A percentile compares a stretch with the other conserved stretches of the same genome.
Evolutionary conservation across 1,284 basidiomycete species (phyloP).

Genomic region (Puccinia brachypodii): DNA sequence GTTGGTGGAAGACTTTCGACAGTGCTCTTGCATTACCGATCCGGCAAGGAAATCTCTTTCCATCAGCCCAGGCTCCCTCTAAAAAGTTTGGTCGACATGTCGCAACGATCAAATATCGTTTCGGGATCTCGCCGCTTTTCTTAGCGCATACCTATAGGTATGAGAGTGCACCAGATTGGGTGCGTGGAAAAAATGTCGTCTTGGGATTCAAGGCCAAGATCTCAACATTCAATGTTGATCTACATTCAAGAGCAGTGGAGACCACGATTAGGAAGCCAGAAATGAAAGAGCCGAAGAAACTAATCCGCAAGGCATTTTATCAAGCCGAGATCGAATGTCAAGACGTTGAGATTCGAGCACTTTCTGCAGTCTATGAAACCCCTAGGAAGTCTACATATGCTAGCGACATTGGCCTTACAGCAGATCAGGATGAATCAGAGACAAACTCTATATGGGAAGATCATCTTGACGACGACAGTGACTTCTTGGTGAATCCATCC

Average conservation of each 20-base stretch:
- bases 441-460: slow-evolving; percentile 48
- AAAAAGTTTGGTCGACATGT: slow-evolving; percentile 87
- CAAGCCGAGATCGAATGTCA: slow-evolving; percentile 83
- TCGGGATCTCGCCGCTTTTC: slow-evolving; percentile 74
- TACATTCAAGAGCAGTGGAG: slow-evolving; percentile 91
- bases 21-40: slow-evolving; percentile 77
- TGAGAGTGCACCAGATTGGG: slow-evolving; percentile 72
- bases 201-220: slow-evolving; percentile 81
- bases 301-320: slow-evolving; percentile 83
- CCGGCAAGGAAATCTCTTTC: slow-evolving; percentile 79
- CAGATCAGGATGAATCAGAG: slow-evolving; percentile 44
- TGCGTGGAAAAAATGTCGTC: slow-evolving; percentile 72
- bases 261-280: slow-evolving; percentile 59
- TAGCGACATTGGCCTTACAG: slow-evolving; percentile 35
- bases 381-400: slow-evolving; percentile 62
- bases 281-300: slow-evolving; percentile 60
- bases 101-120: slow-evolving; percentile 88
- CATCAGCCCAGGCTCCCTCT: slow-evolving; percentile 68
- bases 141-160: slow-evolving; percentile 86
- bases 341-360: slow-evolving; percentile 73
- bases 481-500: slow-evolving; percentile 31
- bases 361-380: slow-evolving; percentile 76
- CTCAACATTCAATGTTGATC: slow-evolving; percentile 78
- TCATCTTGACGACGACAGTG: slow-evolving; percentile 13
- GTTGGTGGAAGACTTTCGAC: slow-evolving; percentile 87